Evolutionary conservation across 257 asterid species (phyloP).

Genomic region (Jacaranda copaia): DNA sequence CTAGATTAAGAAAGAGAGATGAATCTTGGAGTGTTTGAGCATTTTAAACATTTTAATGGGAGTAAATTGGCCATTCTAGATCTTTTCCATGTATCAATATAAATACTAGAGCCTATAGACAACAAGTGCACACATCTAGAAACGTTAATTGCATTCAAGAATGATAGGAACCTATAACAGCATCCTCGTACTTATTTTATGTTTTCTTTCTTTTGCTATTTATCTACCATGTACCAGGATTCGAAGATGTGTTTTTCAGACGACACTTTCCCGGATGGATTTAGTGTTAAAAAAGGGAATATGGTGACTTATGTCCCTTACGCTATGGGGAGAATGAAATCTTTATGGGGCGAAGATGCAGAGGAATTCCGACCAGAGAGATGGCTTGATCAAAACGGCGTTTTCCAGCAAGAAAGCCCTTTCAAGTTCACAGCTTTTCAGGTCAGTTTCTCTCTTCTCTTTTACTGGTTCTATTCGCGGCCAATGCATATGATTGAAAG

Average conservation of each 20-base stretch:
- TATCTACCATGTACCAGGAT: conserved; percentile 45
- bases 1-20: too few relatives aligned
- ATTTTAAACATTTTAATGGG: too few relatives aligned
- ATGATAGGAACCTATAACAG: not conserved
- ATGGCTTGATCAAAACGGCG: conserved; percentile 63
- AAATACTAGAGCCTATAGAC: too few relatives aligned
- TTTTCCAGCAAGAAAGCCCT: conserved; percentile 59
- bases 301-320: conserved; percentile 52
- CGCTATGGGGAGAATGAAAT: conserved; percentile 75
- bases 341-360: conserved; percentile 81
- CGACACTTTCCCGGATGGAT: conserved; percentile 71
- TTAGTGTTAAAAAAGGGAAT: conserved; percentile 59
- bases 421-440: conserved; percentile 76
- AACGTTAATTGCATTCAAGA: too few relatives aligned
- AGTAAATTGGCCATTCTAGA: too few relatives aligned
- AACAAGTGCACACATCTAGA: too few relatives aligned
- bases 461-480: not conserved
- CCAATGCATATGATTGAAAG: too few relatives aligned
- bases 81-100: too few relatives aligned
- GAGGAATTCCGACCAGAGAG: conserved; percentile 72
- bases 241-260: conserved; percentile 67
- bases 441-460: conserved; percentile 36
- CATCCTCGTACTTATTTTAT: not conserved
- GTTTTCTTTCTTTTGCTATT: not conserved
- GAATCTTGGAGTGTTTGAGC: too few relatives aligned